A percentile compares a stretch with the other conserved stretches of the same genome.
Evolutionary conservation across 2,329 filamentous ascomycete species (phyloP).

Genomic region (Aspergillaceae sp.): DNA sequence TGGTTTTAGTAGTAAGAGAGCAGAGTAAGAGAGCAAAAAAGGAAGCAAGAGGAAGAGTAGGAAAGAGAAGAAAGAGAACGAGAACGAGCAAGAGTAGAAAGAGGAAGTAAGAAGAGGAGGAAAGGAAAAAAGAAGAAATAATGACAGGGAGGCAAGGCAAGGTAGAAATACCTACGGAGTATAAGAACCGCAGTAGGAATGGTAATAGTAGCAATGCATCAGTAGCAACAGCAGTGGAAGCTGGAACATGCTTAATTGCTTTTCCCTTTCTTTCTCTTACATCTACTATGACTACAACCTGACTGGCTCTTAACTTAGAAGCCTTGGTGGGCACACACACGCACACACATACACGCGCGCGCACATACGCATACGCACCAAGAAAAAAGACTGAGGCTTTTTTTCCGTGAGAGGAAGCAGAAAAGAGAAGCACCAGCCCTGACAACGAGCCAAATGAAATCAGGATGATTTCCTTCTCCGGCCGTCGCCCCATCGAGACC

Average conservation of each 20-base stretch:
- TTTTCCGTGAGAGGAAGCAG: slow-evolving; percentile 7
- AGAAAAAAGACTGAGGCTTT: slow-evolving; percentile 8
- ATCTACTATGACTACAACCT: background rate
- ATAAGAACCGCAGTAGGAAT: slow-evolving; percentile 1
- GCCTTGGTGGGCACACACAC: background rate
- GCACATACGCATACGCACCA: slow-evolving; percentile 1
- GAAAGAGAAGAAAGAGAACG: slow-evolving; percentile 1
- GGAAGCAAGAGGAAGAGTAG: slow-evolving; percentile 1
- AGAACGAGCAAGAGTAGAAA: slow-evolving; percentile 3
- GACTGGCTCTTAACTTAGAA: background rate
- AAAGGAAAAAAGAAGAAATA: slow-evolving; percentile 5
- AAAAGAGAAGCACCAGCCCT: slow-evolving; percentile 1
- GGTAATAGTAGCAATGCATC: background rate
- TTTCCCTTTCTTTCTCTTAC: slow-evolving; percentile 4
- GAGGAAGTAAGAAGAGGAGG: slow-evolving; percentile 4
- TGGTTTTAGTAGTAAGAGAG: slow-evolving; percentile 6
- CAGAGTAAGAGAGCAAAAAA: slow-evolving; percentile 2
- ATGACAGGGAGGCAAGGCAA: slow-evolving; percentile 7
- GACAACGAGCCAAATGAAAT: background rate
- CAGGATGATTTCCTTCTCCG: slow-evolving; percentile 2
- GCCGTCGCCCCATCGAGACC: slow-evolving; percentile 1
- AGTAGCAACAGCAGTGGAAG: background rate
- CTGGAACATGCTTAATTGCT: background rate
- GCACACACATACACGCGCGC: background rate
- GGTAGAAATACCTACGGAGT: slow-evolving; percentile 12